Evolutionary conservation across 1,139 yeast genomes (phyloP).

Genomic region (Pichia cactophila): DNA sequence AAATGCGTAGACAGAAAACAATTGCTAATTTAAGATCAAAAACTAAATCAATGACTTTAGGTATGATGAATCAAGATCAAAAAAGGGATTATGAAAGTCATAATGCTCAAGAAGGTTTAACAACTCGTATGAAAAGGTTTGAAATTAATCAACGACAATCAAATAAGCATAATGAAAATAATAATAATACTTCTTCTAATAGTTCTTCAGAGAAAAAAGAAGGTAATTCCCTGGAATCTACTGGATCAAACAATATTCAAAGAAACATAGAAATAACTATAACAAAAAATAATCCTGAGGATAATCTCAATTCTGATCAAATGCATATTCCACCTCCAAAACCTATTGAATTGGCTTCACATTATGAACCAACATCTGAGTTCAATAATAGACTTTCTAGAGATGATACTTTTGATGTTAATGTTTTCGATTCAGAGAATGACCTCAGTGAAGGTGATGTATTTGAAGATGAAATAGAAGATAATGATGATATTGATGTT

Average conservation of each 20-base stretch:
- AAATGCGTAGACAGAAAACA: conserved; percentile 76
- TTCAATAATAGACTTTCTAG: not conserved
- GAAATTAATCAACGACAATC: conserved; percentile 6
- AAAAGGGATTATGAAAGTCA: conserved; percentile 17
- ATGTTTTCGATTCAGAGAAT: conserved; percentile 1
- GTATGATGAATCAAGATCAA: conserved; percentile 3
- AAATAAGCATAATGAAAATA: conserved; percentile 1
- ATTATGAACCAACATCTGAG: not conserved
- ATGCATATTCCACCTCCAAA: not conserved
- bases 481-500: conserved; percentile 2
- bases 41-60: conserved; percentile 24
- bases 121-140: conserved; percentile 17
- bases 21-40: conserved; percentile 48
- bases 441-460: conserved; percentile 1
- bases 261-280: no score
- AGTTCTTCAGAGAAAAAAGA: not conserved
- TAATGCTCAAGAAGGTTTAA: conserved; percentile 26
- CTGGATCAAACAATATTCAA: not conserved
- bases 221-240: not conserved
- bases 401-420: not conserved
- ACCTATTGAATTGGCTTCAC: not conserved
- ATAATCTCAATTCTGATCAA: not conserved
- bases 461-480: not conserved
- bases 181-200: not conserved
- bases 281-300: not conserved